These are phyloP conservation scores for Chytriomyces sp. DNA, from an alignment of 192 early-diverging fungal genomes.

Conservation along the genomic window DNA sequence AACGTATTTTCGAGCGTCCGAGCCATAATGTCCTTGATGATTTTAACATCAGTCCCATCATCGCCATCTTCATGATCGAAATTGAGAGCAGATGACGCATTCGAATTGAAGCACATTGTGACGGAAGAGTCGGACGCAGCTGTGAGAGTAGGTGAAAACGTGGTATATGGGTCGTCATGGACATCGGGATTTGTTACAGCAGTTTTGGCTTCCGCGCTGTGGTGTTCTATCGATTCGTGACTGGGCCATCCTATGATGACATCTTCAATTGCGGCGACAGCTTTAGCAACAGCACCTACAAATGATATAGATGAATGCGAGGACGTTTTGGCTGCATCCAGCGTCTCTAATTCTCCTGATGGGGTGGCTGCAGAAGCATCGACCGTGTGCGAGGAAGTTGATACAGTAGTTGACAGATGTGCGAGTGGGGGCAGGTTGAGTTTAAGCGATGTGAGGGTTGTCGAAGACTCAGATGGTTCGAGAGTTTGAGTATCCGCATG, in stretches of 20 bases:
- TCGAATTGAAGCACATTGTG: background rate
- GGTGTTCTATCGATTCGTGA: background rate
- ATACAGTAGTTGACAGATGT: background rate
- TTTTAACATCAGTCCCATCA: slow-evolving; percentile 11
- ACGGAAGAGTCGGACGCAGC: background rate
- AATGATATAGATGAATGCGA: background rate
- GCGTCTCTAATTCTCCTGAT: background rate
- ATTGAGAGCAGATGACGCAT: too few species aligned
- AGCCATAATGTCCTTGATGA: slow-evolving; percentile 28
- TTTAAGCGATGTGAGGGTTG: background rate
- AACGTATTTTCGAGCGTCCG: slow-evolving; percentile 13
- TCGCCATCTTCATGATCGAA: slow-evolving; percentile 1
- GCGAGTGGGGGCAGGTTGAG: slow-evolving; percentile 16
- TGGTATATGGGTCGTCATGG: too few species aligned
- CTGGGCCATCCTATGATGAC: background rate
- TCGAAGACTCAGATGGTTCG: too few species aligned
- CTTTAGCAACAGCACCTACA: background rate
- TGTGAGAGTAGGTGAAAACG: too few species aligned
- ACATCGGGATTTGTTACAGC: too few species aligned
- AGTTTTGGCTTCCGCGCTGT: too few species aligned
- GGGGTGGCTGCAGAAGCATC: background rate
- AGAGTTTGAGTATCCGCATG: too few species aligned
- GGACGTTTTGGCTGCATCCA: background rate
- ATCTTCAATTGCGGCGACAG: background rate
- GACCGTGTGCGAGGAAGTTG: background rate